A percentile compares a stretch with the other conserved stretches of the same genome.
phyloP scores from a whole-genome alignment of 495 filamentous ascomycete species.

The Hypoxylon lienhwacheense region DNA sequence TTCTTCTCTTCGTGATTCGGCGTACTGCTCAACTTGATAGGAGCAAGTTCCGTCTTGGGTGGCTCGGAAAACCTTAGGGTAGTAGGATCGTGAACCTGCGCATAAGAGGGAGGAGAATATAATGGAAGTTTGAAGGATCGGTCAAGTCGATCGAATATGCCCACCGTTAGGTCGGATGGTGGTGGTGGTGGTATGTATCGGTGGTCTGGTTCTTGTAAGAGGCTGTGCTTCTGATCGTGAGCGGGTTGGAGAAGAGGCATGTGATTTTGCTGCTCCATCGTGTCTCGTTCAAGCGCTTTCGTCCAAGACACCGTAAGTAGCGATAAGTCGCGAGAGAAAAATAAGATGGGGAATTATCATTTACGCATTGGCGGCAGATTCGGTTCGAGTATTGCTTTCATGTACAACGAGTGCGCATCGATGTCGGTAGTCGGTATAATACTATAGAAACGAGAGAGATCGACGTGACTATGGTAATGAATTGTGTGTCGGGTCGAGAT shows the following conservation, averaged over 20 bases:
- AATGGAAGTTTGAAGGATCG: slow-evolving; percentile 34
- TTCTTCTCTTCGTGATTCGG: slow-evolving; percentile 18
- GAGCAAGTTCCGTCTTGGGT: slow-evolving; percentile 47
- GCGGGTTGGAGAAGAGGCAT: slow-evolving; percentile 29
- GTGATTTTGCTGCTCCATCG: slow-evolving; percentile 39
- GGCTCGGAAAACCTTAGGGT: slow-evolving; percentile 41
- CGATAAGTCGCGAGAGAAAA: slow-evolving; percentile 19
- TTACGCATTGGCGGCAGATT: slow-evolving; percentile 21
- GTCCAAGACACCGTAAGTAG: slow-evolving; percentile 21
- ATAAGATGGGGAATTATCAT: slow-evolving; percentile 20
- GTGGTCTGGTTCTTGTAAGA: slow-evolving; percentile 17
- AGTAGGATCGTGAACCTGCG: slow-evolving; percentile 46
- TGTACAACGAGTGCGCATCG: slow-evolving; percentile 21
- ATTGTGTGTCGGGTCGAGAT: not conserved
- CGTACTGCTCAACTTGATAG: slow-evolving; percentile 41
- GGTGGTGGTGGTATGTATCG: slow-evolving; percentile 27
- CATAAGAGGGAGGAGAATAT: slow-evolving; percentile 45
- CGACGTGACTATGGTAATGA: slow-evolving; percentile 2
- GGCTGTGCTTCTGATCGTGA: slow-evolving; percentile 32
- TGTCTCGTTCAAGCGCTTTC: slow-evolving; percentile 14
- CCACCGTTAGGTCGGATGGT: slow-evolving; percentile 16
- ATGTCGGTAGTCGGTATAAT: slow-evolving; percentile 13
- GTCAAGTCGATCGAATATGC: slow-evolving; percentile 28
- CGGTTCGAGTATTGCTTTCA: slow-evolving; percentile 4
- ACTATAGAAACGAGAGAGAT: slow-evolving; percentile 22